Conservation (phyloP, 257 asterid genomes). For the Primulina tabacum region DNA sequence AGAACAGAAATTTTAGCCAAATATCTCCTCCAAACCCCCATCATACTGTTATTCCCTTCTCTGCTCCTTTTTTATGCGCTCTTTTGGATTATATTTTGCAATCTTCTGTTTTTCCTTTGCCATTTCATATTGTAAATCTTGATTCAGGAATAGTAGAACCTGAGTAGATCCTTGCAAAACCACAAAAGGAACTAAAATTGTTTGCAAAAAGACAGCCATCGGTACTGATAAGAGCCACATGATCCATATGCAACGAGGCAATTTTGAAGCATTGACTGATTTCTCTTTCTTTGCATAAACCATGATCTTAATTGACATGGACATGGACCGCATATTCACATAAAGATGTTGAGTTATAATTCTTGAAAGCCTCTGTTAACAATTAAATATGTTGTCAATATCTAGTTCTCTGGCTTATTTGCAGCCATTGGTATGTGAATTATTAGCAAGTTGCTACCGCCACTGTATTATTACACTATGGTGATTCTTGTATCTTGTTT, state of each 20-base stretch:
- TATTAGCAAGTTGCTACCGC: constrained; percentile 6
- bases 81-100: neutral
- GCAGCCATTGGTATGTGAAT: neutral
- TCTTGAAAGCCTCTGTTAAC: neutral
- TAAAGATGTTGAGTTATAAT: neutral
- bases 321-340: neutral
- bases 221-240: neutral
- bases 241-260: neutral
- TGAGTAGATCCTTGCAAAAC: neutral
- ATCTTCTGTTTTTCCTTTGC: neutral
- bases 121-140: neutral
- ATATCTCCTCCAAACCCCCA: neutral
- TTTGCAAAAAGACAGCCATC: neutral
- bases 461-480: constrained; percentile 2
- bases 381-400: neutral
- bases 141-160: neutral
- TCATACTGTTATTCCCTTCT: neutral
- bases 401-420: constrained; percentile 8
- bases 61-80: neutral
- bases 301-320: neutral
- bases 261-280: neutral
- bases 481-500: neutral
- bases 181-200: too few relatives aligned
- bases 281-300: neutral
- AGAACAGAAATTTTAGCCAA: neutral